phyloP scores from a whole-genome alignment of 129 eudicot genomes.

The Glebionis coronaria region DNA sequence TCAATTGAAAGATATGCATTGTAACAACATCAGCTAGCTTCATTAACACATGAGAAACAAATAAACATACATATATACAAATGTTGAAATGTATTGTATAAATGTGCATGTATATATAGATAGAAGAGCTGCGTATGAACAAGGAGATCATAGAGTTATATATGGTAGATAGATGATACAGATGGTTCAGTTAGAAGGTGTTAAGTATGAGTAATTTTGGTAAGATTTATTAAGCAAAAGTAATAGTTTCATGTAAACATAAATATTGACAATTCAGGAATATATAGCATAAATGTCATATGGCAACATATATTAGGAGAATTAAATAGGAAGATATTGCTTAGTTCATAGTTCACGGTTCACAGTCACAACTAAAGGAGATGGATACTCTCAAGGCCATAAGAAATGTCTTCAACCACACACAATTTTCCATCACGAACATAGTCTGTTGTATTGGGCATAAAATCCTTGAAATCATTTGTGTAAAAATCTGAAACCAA shows the following conservation, averaged over 20 bases:
- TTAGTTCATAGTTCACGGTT: too few relatives aligned
- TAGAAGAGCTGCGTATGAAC: constrained; percentile 6
- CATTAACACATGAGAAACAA: constrained; percentile 4
- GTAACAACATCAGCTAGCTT: neutral
- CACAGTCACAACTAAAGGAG: constrained; percentile 33
- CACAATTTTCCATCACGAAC: constrained; percentile 43
- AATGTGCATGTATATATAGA: neutral
- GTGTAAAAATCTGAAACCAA: constrained; percentile 34
- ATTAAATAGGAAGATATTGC: too few relatives aligned
- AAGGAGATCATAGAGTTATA: constrained; percentile 17
- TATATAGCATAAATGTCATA: neutral
- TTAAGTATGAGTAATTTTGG: constrained; percentile 29
- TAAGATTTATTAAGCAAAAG: constrained; percentile 13
- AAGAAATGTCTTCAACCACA: constrained; percentile 49
- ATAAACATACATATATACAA: neutral
- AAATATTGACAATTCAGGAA: constrained; percentile 1
- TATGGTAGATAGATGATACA: constrained; percentile 31
- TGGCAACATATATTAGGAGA: too few relatives aligned
- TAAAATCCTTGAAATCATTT: constrained; percentile 34
- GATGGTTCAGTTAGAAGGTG: constrained; percentile 20
- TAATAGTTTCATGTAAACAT: constrained; percentile 16
- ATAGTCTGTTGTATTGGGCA: constrained; percentile 43
- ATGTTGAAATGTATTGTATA: neutral
- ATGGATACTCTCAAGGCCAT: constrained; percentile 54
- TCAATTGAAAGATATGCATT: neutral